These are phyloP conservation scores for Hibiscus tridactylites DNA, from an alignment of 345 rosid genomes.

Conservation along the genomic window DNA sequence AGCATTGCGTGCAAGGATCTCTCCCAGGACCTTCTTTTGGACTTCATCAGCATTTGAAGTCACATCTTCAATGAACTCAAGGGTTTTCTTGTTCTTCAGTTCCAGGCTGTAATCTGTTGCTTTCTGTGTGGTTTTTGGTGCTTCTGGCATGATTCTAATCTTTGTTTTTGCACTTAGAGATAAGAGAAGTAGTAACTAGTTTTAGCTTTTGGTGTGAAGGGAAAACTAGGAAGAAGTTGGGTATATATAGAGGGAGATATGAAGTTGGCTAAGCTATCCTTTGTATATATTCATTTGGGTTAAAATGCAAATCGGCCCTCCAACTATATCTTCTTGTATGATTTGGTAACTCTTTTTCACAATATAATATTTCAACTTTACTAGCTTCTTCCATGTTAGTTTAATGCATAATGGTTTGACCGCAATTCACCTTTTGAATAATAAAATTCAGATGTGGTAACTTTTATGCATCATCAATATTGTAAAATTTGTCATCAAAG, in stretches of 20 bases:
- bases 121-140: conserved; percentile 37
- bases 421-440: neutral
- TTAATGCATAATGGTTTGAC: neutral
- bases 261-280: neutral
- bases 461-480: neutral
- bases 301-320: neutral
- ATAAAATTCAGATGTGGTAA: neutral
- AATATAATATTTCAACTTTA: too few relatives aligned
- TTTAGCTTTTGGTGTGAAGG: conserved; percentile 40
- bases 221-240: conserved; percentile 21
- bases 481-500: too few relatives aligned
- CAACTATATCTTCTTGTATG: neutral
- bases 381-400: too few relatives aligned
- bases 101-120: conserved; percentile 28
- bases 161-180: neutral
- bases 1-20: conserved; percentile 78
- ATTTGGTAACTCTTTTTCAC: neutral
- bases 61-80: conserved; percentile 74
- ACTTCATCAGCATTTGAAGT: conserved; percentile 61
- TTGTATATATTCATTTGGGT: neutral
- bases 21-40: conserved; percentile 60
- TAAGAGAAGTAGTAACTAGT: neutral
- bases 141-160: conserved; percentile 61
- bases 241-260: conserved; percentile 35
- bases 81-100: conserved; percentile 47